Conservation (phyloP, 805 yeast species). For the Saturnispora serradocipensis region DNA sequence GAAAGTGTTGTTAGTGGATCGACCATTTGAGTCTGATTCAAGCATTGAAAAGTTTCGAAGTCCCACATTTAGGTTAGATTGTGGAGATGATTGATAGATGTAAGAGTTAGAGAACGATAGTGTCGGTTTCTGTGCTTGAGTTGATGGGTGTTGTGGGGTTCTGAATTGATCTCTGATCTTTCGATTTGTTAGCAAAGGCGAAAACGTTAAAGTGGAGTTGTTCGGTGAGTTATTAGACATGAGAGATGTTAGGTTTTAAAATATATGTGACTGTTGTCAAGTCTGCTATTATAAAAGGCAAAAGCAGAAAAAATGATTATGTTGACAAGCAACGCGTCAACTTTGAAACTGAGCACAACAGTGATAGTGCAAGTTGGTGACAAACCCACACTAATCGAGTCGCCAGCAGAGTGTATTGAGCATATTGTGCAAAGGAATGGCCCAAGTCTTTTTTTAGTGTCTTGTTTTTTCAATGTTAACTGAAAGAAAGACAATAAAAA, state of each 20-base stretch:
- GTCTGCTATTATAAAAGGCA: background rate
- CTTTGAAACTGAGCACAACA: background rate
- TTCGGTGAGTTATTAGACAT: conserved; percentile 39
- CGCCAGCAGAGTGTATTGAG: background rate
- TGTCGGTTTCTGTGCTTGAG: conserved; percentile 7
- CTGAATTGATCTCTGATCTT: conserved; percentile 26
- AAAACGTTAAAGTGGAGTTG: conserved; percentile 64
- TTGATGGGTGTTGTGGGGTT: conserved; percentile 26
- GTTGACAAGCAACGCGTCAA: background rate
- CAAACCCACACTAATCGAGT: background rate
- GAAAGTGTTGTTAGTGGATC: background rate
- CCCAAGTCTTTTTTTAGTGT: too few species aligned
- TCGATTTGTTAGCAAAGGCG: conserved; percentile 46
- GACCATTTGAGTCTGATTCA: background rate
- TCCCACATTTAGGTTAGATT: background rate
- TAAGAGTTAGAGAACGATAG: conserved; percentile 10
- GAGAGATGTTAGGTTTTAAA: background rate
- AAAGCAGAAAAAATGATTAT: background rate
- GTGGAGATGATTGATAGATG: conserved; percentile 13
- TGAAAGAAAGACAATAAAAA: too few species aligned
- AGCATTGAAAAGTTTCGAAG: background rate
- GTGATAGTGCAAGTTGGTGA: background rate
- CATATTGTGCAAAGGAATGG: too few species aligned
- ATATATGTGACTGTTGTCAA: background rate
- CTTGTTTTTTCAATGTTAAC: too few species aligned